Evolutionary conservation across 257 asterid species (phyloP), one percentile per base, ranked within the genome.

Genomic region (Plectranthus barbatus): DNA sequence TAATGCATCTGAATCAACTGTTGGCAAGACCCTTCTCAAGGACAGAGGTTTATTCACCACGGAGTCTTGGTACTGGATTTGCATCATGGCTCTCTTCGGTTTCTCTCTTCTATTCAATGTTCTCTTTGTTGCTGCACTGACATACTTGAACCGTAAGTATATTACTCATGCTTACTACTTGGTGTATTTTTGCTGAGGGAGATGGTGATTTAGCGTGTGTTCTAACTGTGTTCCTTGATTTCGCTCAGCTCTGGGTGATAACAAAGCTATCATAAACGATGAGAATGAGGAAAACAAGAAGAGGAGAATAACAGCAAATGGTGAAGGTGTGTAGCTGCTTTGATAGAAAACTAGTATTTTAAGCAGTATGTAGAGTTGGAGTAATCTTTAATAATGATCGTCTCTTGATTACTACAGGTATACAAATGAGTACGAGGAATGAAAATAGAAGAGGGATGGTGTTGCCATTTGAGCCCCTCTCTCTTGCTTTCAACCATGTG

Each of bases 401-500:
- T 34, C 12, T 51, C 45, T 15, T 11, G 9, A 66, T 70, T 48
- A 26, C 37, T 49, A 20, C 88, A 84, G 91, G 80, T 37, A 48
- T 60, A 68, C 85, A 79, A 64, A 82, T 82, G 92, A 73, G 72
- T 44, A 52, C 13, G 12, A 64, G 69, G 57, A 72, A 4, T 26
- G 82, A 70, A 48, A 50, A 76, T 51, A 79, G 80, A 74, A 82
- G 74, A 75, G 95, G 88, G 60, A 86, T 89, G 95, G 82, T 86
- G 57, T 69, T 86, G 65, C 97, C 97, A 13, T 89, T 84, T 40
- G 75, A 84, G 71, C 94, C 91, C 4, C 89, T 89, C 60, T 89
- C 95, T 56, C 89, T 89, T 57, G 79, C 91, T 20, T 89, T 89
- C 79, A 72, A 78, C 76, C 91, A 83, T 61, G 84, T 86, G 49